Base-by-base conservation (phyloP, 768 basidiomycete species). In the Auricularia sp. region DNA sequence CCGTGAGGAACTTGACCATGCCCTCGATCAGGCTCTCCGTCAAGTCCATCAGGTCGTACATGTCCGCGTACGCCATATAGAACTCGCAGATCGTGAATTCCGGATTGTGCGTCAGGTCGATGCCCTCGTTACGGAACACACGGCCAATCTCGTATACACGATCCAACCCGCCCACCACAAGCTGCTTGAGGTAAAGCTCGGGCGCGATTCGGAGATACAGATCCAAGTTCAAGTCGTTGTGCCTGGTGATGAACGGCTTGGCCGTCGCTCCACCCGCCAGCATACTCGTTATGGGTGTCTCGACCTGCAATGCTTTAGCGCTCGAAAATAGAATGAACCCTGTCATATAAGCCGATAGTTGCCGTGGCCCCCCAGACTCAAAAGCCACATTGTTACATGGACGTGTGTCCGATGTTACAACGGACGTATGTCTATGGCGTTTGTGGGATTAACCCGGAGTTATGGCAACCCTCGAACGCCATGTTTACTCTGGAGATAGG, bases 31-130 rank as follows among this genome's bases (percentile, higher is more conserved):
- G 81, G 53, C 78, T 77, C 76, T 99, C 97, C 16, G 97, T 99
- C 64, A 98, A 82, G 51, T 98, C 97, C 96, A 99, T 98, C 65
- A 98, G 65, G 72, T 98, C 97, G 78, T 92, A 89, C 94, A 96
- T 95, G 75, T 98, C 97, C 65, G 97, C 97, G 70, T 98, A 98
- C 36, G 97, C 96, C 96, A 99, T 98, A 73, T 98, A 99, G 77
- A 99, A 98, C 79, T 99, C 96, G 83, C 96, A 98, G 77, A 98
- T 96, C 4, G 93, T 91, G 79, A 98, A 98, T 75, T 99, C 97
- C 69, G 97, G 97, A 77, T 99, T 99, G 76, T 99, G 97, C 18
- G 97, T 99, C 68, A 99, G 79, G 77, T 99, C 97, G 72, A 99
- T 99, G 36, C 95, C 91, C 74, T 99, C 97, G 76, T 98, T 99